These are phyloP conservation scores for Kwoniella botswanensis DNA, from an alignment of 768 basidiomycete species.

Conservation along the genomic window DNA sequence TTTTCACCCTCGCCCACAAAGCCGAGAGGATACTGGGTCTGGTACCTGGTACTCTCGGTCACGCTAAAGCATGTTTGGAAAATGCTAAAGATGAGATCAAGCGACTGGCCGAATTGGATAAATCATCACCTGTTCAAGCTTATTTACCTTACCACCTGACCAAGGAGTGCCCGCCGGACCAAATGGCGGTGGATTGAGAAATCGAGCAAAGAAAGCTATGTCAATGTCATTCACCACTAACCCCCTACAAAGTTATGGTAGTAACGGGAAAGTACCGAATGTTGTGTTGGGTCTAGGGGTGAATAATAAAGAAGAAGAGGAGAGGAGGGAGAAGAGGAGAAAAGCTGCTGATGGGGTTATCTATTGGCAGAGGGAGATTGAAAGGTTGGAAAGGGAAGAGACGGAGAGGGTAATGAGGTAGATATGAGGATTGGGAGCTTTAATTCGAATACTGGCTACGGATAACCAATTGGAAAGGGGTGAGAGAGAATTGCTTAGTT, in stretches of 20 bases:
- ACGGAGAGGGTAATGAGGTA: conserved; percentile 5
- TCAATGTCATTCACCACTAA: background rate
- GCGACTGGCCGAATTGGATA: conserved; percentile 19
- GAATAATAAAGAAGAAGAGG: conserved; percentile 49
- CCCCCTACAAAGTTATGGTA: background rate
- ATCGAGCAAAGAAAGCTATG: conserved; percentile 29
- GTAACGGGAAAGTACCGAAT: conserved; percentile 19
- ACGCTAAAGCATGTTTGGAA: conserved; percentile 47
- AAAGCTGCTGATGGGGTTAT: conserved; percentile 49
- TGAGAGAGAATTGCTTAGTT: too few species aligned
- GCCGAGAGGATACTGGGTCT: conserved; percentile 48
- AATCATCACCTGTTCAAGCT: background rate
- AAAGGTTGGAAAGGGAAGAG: conserved; percentile 37
- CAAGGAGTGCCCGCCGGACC: background rate
- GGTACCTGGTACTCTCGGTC: conserved; percentile 42
- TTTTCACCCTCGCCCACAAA: conserved; percentile 43
- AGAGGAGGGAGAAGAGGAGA: conserved; percentile 44
- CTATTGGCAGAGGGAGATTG: conserved; percentile 53
- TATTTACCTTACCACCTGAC: background rate
- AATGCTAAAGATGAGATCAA: conserved; percentile 47
- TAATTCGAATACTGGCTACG: background rate
- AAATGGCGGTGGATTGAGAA: background rate
- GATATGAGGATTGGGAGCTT: background rate
- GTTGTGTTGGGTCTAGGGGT: conserved; percentile 32
- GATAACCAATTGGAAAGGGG: background rate